phyloP scores from a whole-genome alignment of 2,329 filamentous ascomycete species.

The Trichoderma hamatum region DNA sequence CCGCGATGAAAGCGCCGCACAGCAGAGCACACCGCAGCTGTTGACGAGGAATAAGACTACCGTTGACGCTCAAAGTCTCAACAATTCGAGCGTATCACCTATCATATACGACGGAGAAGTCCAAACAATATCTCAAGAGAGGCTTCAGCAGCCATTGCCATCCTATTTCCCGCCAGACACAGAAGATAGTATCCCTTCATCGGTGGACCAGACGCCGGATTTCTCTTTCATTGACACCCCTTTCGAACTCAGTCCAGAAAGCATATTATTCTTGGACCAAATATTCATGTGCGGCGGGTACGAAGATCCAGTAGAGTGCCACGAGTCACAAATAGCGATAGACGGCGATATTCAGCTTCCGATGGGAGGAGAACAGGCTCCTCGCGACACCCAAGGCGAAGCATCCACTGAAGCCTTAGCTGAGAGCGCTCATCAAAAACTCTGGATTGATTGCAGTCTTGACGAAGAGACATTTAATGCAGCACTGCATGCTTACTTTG shows the following conservation, averaged over 20 bases:
- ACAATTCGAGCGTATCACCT: background rate
- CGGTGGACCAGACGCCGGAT: slow-evolving; percentile 1
- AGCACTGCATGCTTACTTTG: slow-evolving; percentile 10
- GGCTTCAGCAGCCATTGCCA: background rate
- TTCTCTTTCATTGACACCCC: slow-evolving; percentile 7
- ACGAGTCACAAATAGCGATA: background rate
- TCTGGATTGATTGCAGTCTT: background rate
- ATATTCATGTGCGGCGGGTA: background rate
- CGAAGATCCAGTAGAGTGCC: background rate
- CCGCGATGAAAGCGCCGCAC: background rate
- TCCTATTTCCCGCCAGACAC: background rate
- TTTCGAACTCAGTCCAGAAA: slow-evolving; percentile 12
- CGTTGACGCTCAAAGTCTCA: background rate
- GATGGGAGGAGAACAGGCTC: background rate
- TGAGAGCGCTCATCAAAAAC: background rate
- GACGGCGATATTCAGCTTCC: background rate
- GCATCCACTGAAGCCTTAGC: background rate
- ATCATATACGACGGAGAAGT: background rate
- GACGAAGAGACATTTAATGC: background rate
- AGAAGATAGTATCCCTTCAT: background rate
- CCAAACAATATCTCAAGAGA: background rate
- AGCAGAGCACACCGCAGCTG: background rate
- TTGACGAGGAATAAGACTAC: background rate
- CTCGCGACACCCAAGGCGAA: background rate
- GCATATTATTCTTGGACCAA: slow-evolving; percentile 13